Percentiles rank a stretch among this genome's conserved stretches.
Evolutionary conservation across 2,329 filamentous ascomycete genomes (phyloP).

Genomic region (Ophiostoma australiae): DNA sequence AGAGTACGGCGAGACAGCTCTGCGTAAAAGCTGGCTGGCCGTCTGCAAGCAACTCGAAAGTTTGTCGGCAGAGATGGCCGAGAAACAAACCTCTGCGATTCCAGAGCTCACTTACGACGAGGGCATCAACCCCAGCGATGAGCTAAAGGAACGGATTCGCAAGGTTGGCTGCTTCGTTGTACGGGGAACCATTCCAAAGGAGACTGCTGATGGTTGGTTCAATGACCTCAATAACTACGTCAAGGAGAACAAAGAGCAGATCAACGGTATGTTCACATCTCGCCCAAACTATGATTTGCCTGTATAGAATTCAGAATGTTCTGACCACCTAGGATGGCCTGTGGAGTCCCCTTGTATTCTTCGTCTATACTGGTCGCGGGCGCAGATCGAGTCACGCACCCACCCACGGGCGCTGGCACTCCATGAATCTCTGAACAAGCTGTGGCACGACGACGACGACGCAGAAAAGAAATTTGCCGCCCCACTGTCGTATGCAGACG

Average conservation of each 20-base stretch:
- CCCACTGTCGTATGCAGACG: slow-evolving; percentile 40
- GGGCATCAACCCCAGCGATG: background rate
- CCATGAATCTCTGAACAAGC: slow-evolving; percentile 37
- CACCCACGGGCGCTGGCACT: slow-evolving; percentile 38
- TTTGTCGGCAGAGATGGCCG: slow-evolving; percentile 37
- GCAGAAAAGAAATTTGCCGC: slow-evolving; percentile 33
- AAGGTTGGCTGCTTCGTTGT: slow-evolving; percentile 28
- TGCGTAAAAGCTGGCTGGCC: slow-evolving; percentile 38
- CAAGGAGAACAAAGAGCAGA: slow-evolving; percentile 32
- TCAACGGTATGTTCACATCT: background rate
- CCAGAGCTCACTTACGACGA: slow-evolving; percentile 9
- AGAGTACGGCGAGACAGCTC: slow-evolving; percentile 36
- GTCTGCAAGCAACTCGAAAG: slow-evolving; percentile 37
- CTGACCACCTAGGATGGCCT: slow-evolving; percentile 34
- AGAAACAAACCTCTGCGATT: slow-evolving; percentile 34
- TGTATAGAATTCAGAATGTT: background rate
- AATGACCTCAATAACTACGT: slow-evolving; percentile 35
- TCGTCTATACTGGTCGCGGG: slow-evolving; percentile 38
- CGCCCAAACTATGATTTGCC: background rate
- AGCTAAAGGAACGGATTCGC: slow-evolving; percentile 1
- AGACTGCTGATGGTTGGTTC: slow-evolving; percentile 31
- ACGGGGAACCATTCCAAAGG: slow-evolving; percentile 27
- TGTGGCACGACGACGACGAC: slow-evolving; percentile 36
- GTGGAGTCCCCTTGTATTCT: slow-evolving; percentile 38
- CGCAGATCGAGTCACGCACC: slow-evolving; percentile 37